These are phyloP conservation scores for Fusarium sambucinum DNA, from an alignment of 2,329 filamentous ascomycete genomes.

Conservation along the genomic window DNA sequence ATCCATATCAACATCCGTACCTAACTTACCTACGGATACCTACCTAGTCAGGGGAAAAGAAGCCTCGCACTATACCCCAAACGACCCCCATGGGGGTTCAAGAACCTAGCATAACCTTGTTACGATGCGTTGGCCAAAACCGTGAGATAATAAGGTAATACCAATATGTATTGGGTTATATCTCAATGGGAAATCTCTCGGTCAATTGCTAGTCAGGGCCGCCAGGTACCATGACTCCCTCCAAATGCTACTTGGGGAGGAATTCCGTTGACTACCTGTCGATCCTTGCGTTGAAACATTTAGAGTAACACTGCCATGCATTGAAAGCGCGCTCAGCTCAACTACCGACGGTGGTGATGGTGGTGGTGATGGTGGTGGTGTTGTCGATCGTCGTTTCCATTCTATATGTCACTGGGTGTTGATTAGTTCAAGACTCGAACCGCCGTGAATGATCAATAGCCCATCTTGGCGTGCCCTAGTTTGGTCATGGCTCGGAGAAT, in stretches of 20 bases:
- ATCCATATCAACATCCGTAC: background rate
- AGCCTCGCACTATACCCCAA: constrained; percentile 31
- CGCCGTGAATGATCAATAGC: background rate
- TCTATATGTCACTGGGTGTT: background rate
- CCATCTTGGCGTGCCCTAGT: constrained; percentile 10
- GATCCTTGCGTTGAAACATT: constrained; percentile 4
- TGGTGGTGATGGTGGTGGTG: constrained; percentile 4
- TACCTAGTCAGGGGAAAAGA: constrained; percentile 24
- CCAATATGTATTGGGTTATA: background rate
- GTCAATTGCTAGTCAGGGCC: constrained; percentile 13
- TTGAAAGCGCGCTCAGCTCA: background rate
- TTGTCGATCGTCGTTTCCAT: constrained; percentile 8
- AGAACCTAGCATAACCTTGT: constrained; percentile 22
- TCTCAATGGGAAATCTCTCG: constrained; percentile 14
- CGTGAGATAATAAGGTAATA: background rate
- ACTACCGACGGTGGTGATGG: constrained; percentile 21
- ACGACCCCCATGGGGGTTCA: constrained; percentile 23
- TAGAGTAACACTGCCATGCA: background rate
- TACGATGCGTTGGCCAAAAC: constrained; percentile 10
- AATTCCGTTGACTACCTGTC: background rate
- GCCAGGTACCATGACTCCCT: background rate
- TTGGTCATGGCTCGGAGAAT: background rate
- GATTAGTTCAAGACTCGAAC: background rate
- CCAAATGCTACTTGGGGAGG: background rate
- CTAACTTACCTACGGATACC: background rate